phyloP scores from a whole-genome alignment of 768 basidiomycete species.

The Lentinus brumalis region DNA sequence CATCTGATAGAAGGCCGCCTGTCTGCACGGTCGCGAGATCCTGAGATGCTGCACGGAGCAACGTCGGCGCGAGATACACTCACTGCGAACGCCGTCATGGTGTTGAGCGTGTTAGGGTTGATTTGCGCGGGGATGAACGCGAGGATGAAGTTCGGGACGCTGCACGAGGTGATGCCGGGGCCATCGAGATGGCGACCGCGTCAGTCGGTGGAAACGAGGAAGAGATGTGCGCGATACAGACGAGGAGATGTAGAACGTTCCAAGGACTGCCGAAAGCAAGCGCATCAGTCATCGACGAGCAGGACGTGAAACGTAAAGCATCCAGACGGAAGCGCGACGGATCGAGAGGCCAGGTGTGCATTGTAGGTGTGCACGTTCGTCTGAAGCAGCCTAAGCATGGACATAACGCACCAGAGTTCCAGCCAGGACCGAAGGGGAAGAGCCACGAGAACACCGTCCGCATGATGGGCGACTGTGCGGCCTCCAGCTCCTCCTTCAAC shows the following conservation, averaged over 20 bases:
- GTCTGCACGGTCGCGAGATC: conserved; percentile 46
- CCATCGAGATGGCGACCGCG: conserved; percentile 21
- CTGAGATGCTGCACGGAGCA: background rate
- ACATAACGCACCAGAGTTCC: conserved; percentile 65
- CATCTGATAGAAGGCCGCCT: conserved; percentile 89
- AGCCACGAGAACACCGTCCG: conserved; percentile 77
- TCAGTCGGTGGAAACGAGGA: conserved; percentile 19
- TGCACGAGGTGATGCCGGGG: conserved; percentile 37
- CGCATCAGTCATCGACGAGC: conserved; percentile 5
- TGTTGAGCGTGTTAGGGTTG: conserved; percentile 81
- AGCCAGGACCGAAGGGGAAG: conserved; percentile 90
- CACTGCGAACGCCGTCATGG: conserved; percentile 93
- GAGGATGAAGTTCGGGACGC: conserved; percentile 92
- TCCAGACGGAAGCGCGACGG: background rate
- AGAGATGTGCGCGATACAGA: conserved; percentile 43
- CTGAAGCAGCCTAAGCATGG: background rate
- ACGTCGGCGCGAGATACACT: conserved; percentile 1
- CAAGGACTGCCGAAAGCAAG: conserved; percentile 54
- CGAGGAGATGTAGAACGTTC: conserved; percentile 97
- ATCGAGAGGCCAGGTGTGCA: background rate
- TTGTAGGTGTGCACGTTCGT: conserved; percentile 15
- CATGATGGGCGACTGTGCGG: conserved; percentile 71
- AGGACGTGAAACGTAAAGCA: background rate
- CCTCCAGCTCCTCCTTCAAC: conserved; percentile 64
- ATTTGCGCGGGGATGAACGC: conserved; percentile 92